Evolutionary conservation across 1,139 yeast genomes (phyloP).

Genomic region (Geotrichum aggregatum): DNA sequence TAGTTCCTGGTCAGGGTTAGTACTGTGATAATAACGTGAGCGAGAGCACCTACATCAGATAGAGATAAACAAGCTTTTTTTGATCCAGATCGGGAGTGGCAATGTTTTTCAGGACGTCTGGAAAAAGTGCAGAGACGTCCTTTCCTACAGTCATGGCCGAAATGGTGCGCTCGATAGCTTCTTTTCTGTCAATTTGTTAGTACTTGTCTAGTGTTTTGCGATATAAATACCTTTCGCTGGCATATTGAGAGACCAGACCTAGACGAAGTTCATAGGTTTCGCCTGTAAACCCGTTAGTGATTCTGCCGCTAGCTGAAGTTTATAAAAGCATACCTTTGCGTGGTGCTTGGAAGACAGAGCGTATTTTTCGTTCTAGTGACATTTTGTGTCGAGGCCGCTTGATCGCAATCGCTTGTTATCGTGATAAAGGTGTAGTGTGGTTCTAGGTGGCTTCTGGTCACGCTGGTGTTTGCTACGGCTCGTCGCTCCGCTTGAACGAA

Average conservation of each 20-base stretch:
- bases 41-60: constrained; percentile 57
- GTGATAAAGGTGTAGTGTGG: neutral
- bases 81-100: constrained; percentile 97
- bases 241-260: constrained; percentile 92
- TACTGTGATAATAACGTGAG: neutral
- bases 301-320: neutral
- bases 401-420: constrained; percentile 2
- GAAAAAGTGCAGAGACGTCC: constrained; percentile 90
- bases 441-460: neutral
- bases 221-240: constrained; percentile 47
- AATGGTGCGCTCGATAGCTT: constrained; percentile 93
- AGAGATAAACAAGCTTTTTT: constrained; percentile 89
- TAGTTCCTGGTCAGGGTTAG: constrained; percentile 50
- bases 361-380: constrained; percentile 46
- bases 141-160: constrained; percentile 99
- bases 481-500: constrained; percentile 6
- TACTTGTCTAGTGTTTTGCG: too few relatives aligned
- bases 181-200: constrained; percentile 73
- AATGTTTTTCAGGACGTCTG: constrained; percentile 92
- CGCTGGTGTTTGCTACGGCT: neutral
- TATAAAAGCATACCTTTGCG: constrained; percentile 42
- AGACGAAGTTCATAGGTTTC: constrained; percentile 85
- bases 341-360: constrained; percentile 57
- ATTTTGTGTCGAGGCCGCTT: constrained; percentile 2
- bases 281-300: constrained; percentile 41